These are phyloP conservation scores for Clarireedia paspali DNA, from an alignment of 2,329 filamentous ascomycete genomes.

Conservation along the genomic window DNA sequence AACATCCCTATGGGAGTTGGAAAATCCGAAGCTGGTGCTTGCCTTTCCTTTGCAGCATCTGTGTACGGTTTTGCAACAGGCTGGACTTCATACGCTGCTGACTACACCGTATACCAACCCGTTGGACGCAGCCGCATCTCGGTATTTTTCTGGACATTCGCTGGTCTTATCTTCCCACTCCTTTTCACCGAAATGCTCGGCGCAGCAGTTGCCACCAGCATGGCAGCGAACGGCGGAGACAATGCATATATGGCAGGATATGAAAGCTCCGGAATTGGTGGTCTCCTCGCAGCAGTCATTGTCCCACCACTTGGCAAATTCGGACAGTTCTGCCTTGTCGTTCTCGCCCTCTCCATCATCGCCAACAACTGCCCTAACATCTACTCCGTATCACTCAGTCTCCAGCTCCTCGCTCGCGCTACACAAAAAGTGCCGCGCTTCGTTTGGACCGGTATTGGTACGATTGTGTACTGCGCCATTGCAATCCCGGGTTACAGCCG, in stretches of 20 bases:
- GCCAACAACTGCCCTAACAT: slow-evolving; percentile 67
- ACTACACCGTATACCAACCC: slow-evolving; percentile 77
- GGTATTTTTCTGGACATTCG: slow-evolving; percentile 62
- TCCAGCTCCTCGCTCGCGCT: slow-evolving; percentile 55
- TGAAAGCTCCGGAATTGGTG: slow-evolving; percentile 50
- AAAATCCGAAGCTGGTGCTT: slow-evolving; percentile 48
- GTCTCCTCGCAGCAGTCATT: slow-evolving; percentile 53
- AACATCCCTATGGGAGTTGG: slow-evolving; percentile 53
- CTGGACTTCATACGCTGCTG: slow-evolving; percentile 68
- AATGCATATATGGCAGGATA: slow-evolving; percentile 52
- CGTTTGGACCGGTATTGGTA: slow-evolving; percentile 56
- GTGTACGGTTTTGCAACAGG: slow-evolving; percentile 63
- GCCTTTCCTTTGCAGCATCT: slow-evolving; percentile 59
- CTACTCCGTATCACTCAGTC: slow-evolving; percentile 61
- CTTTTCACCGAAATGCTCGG: slow-evolving; percentile 69
- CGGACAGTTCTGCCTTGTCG: slow-evolving; percentile 63
- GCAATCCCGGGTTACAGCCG: slow-evolving; percentile 61
- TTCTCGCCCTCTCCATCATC: slow-evolving; percentile 59
- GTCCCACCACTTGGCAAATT: slow-evolving; percentile 58
- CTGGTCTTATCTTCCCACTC: slow-evolving; percentile 62
- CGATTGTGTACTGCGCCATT: slow-evolving; percentile 58
- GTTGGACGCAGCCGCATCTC: slow-evolving; percentile 47
- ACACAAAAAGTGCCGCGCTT: slow-evolving; percentile 58
- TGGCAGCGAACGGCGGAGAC: slow-evolving; percentile 41
- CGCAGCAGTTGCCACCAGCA: slow-evolving; percentile 61